Percentiles rank a stretch among this genome's conserved stretches.
These are phyloP conservation scores for Chromera velia DNA, from an alignment of 73 alveolate species.

Conservation along the genomic window DNA sequence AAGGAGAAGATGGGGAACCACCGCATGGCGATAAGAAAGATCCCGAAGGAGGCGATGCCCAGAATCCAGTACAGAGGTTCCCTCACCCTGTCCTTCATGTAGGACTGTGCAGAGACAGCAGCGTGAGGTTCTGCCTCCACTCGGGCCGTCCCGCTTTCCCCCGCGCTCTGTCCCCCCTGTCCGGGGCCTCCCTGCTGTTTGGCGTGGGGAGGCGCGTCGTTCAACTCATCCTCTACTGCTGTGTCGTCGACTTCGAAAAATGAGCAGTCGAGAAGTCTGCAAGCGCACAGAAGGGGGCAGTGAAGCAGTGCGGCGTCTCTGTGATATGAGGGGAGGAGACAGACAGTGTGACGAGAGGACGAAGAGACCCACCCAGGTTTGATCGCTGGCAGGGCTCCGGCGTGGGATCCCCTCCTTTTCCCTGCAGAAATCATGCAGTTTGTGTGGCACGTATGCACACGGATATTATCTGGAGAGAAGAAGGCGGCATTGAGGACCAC, in stretches of 20 bases:
- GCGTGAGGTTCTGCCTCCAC: background rate
- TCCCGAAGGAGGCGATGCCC: background rate
- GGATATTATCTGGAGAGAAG: no score
- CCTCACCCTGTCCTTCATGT: background rate
- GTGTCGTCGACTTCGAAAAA: background rate
- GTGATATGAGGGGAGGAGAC: background rate
- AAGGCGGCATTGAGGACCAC: no score
- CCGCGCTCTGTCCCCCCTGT: background rate
- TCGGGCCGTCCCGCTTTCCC: background rate
- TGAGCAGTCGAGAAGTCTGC: background rate
- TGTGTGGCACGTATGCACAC: no score
- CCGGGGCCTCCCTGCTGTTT: background rate
- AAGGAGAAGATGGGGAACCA: background rate
- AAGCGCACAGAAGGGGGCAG: no score
- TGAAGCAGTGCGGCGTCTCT: no score
- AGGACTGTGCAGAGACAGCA: background rate
- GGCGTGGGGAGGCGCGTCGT: background rate
- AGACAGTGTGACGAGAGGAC: background rate
- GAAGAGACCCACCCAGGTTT: background rate
- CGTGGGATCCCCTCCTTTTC: background rate
- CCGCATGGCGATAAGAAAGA: background rate
- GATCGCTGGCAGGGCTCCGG: background rate
- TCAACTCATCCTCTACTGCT: background rate
- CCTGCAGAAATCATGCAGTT: background rate
- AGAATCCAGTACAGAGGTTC: background rate